phyloP scores from a whole-genome alignment of 2,329 filamentous ascomycete genomes.

The Aspergillus udagawae region DNA sequence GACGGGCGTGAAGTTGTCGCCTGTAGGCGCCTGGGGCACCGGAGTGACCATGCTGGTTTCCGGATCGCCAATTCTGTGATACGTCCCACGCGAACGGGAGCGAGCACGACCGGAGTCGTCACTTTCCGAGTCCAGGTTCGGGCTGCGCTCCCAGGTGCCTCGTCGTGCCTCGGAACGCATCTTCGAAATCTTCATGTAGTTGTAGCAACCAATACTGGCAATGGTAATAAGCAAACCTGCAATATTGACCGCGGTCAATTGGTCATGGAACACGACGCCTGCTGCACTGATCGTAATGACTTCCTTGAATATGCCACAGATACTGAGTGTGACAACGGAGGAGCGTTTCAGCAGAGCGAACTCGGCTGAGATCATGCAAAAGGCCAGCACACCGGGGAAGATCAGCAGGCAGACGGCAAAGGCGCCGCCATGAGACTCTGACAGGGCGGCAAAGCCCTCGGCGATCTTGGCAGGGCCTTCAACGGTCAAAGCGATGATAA shows the following conservation, averaged over 20 bases:
- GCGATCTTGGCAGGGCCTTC: conserved; percentile 71
- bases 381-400: conserved; percentile 87
- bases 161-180: conserved; percentile 73
- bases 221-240: conserved; percentile 86
- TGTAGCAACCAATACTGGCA: conserved; percentile 80
- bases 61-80: conserved; percentile 22
- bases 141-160: conserved; percentile 30
- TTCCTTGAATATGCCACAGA: conserved; percentile 98
- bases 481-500: conserved; percentile 76
- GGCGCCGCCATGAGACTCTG: conserved; percentile 62
- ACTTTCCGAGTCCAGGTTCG: conserved; percentile 24
- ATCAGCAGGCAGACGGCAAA: conserved; percentile 70
- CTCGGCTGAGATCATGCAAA: conserved; percentile 94
- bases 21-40: conserved; percentile 10
- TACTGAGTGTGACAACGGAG: conserved; percentile 90
- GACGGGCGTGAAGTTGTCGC: conserved; percentile 22
- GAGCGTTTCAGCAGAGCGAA: conserved; percentile 94
- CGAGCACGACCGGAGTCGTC: conserved; percentile 22
- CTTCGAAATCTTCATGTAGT: conserved; percentile 86
- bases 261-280: conserved; percentile 82
- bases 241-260: conserved; percentile 81
- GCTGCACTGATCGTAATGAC: conserved; percentile 92
- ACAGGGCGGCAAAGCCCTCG: conserved; percentile 61
- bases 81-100: conserved; percentile 21
- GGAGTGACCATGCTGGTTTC: conserved; percentile 20